Base-by-base conservation (phyloP, 495 filamentous ascomycete species). In the Sphaerosporella brunnea region DNA sequence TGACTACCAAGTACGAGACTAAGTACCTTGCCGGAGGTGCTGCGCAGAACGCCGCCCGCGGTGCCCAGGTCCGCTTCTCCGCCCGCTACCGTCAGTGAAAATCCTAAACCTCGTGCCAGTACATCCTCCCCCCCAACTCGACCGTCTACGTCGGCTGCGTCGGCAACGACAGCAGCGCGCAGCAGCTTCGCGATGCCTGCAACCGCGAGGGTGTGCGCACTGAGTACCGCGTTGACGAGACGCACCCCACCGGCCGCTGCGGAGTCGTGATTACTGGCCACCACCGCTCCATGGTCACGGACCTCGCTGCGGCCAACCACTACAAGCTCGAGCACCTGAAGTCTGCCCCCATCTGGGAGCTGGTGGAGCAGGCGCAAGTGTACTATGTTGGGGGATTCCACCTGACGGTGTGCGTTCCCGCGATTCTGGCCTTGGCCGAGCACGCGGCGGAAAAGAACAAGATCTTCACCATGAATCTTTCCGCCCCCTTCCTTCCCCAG, bases 21-120 rank as follows among this genome's bases (percentile, higher is more conserved):
- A 93, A 92, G 69, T 72, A 94, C 62, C 85, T 99, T 64, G 84
- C 90, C 47, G 90, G 90, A 59, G 90, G 90, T 62, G 92, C 92
- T 49, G 90, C 92, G 21, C 90, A 99, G 67, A 99, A 99, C 75
- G 88, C 88, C 47, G 90, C 92, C 56, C 81, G 90, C 58, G 90
- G 90, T 59, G 92, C 87, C 47, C 83, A 79, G 68, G 76, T 79
- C 69, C 26, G 39, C 48, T 23, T 10, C 13, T n/a, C n/a, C n/a
- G n/a, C n/a, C n/a, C n/a, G n/a, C n/a, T n/a, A n/a, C n/a, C n/a
- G n/a, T n/a, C n/a, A n/a, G n/a, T n/a, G n/a, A n/a, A n/a, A n/a
- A n/a, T n/a, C n/a, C n/a, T n/a, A n/a, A n/a, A n/a, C n/a, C n/a
- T n/a, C 15, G 2, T 18, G 36, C 38, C 57, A 93, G 77, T 97